These are phyloP conservation scores for Beauveria sp. DNA, from an alignment of 2,329 filamentous ascomycete species.

Conservation along the genomic window DNA sequence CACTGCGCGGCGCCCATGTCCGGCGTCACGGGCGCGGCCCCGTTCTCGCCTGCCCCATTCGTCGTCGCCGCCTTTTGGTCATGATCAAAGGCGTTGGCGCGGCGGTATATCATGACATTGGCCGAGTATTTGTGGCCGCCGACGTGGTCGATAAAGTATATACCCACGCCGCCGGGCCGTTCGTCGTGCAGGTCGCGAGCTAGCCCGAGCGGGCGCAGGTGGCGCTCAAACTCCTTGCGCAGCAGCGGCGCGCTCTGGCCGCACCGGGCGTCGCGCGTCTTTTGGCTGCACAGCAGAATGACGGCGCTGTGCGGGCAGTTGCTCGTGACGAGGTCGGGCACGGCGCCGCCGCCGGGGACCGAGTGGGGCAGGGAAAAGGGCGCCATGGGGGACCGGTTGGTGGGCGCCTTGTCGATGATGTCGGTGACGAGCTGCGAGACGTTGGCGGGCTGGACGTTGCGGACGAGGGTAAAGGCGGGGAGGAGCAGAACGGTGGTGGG, in stretches of 20 bases:
- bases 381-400: slow-evolving; percentile 58
- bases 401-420: slow-evolving; percentile 65
- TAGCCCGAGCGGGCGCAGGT: slow-evolving; percentile 75
- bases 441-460: slow-evolving; percentile 71
- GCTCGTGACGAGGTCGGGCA: slow-evolving; percentile 14
- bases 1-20: slow-evolving; percentile 68
- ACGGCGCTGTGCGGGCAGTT: slow-evolving; percentile 73
- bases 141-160: slow-evolving; percentile 95
- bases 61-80: slow-evolving; percentile 27
- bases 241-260: slow-evolving; percentile 88
- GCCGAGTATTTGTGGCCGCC: slow-evolving; percentile 95
- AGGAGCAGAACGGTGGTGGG: slow-evolving; percentile 78
- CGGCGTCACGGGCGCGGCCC: slow-evolving; percentile 19
- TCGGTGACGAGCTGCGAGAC: slow-evolving; percentile 64
- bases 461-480: slow-evolving; percentile 74
- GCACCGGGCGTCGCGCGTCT: slow-evolving; percentile 89
- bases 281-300: slow-evolving; percentile 89
- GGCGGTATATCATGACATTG: slow-evolving; percentile 87
- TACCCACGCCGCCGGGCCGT: slow-evolving; percentile 82
- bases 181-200: slow-evolving; percentile 84
- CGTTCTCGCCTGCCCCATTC: not conserved
- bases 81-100: slow-evolving; percentile 48
- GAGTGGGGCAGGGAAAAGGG: slow-evolving; percentile 30
- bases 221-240: slow-evolving; percentile 80
- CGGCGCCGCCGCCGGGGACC: slow-evolving; percentile 17